These are phyloP conservation scores for Eucalyptus microcorys DNA, from an alignment of 345 rosid species.

Conservation along the genomic window DNA sequence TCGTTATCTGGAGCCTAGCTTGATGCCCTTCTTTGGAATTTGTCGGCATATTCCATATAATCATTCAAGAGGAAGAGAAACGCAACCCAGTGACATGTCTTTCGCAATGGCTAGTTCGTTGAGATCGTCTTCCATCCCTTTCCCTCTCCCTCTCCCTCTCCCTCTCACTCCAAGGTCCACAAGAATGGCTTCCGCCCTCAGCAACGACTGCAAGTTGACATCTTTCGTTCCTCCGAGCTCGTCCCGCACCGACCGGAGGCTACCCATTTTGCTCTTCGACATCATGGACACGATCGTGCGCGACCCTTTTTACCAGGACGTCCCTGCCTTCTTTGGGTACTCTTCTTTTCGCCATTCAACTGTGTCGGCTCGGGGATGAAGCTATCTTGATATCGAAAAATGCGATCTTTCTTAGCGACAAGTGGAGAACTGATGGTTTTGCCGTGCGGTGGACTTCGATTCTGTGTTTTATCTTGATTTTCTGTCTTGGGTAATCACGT, in stretches of 20 bases:
- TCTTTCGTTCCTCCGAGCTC: not conserved
- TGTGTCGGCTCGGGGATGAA: not conserved
- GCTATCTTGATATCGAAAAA: not conserved
- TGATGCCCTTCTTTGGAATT: rapidly evolving
- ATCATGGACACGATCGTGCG: conserved; percentile 97
- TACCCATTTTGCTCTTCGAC: conserved; percentile 85
- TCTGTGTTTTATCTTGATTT: not conserved
- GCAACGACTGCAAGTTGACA: not conserved
- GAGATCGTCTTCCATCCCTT: not conserved
- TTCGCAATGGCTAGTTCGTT: not conserved
- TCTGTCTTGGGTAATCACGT: not conserved
- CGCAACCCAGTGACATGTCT: not conserved
- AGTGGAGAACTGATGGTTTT: not conserved
- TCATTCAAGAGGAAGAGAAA: rapidly evolving
- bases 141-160: not conserved
- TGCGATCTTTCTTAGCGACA: not conserved
- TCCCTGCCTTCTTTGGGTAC: conserved; percentile 80
- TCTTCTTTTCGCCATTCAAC: not conserved
- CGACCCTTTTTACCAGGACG: conserved; percentile 81
- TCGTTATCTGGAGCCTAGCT: rapidly evolving
- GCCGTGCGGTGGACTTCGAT: not conserved
- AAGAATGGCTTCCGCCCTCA: not conserved
- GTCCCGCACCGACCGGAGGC: conserved; percentile 20
- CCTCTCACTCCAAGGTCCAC: not conserved
- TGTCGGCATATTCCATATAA: not conserved